Percentiles rank a stretch among this genome's conserved stretches.
Conservation (phyloP, 179 eudicot genomes). For the Beta macrorhiza region DNA sequence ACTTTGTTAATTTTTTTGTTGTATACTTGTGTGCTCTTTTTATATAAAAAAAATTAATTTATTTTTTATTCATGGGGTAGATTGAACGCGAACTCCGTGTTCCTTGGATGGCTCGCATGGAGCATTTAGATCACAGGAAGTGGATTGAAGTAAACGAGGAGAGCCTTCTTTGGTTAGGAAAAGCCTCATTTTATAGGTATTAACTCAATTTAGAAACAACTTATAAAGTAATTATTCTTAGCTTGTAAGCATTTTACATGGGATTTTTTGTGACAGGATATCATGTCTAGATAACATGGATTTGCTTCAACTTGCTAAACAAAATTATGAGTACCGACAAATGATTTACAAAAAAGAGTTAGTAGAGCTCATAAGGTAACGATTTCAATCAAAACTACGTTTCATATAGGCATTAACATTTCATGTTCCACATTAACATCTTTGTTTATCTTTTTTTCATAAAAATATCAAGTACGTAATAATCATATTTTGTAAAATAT, state of each 20-base stretch:
- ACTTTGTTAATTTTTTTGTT: no score
- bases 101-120: constrained; percentile 49
- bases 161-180: constrained; percentile 32
- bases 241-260: background rate
- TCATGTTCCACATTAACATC: no score
- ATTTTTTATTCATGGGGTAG: constrained; percentile 10
- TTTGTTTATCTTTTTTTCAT: no score
- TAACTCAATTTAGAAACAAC: background rate
- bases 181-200: constrained; percentile 39
- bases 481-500: no score
- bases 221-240: background rate
- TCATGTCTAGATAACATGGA: constrained; percentile 32
- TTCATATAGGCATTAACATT: no score
- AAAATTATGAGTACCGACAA: constrained; percentile 38
- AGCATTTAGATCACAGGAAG: constrained; percentile 43
- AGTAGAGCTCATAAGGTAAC: constrained; percentile 39
- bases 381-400: no score
- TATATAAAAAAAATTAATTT: no score
- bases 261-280: constrained; percentile 23
- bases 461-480: no score
- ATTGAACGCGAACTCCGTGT: constrained; percentile 31
- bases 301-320: constrained; percentile 40
- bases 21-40: no score
- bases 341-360: constrained; percentile 37
- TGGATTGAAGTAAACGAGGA: constrained; percentile 43